A percentile compares a stretch with the other conserved stretches of the same genome.
Conservation (phyloP, 495 filamentous ascomycete genomes). For the Penicillium egyptiacum region DNA sequence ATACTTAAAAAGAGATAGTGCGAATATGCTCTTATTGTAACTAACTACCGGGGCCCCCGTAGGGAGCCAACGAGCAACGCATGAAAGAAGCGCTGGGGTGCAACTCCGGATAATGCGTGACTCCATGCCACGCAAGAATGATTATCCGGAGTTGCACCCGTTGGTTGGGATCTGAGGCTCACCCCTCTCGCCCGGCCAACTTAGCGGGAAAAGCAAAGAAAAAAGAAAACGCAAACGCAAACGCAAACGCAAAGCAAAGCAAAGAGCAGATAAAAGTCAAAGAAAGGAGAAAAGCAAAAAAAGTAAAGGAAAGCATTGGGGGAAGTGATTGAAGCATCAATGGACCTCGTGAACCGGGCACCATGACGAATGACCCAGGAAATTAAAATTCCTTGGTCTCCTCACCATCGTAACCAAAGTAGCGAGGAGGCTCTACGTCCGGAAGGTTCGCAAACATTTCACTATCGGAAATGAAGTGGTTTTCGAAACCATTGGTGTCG, state of each 20-base stretch:
- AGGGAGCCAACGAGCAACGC: conserved; percentile 1
- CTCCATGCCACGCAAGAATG: background rate
- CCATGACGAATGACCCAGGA: background rate
- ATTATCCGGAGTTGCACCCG: conserved; percentile 1
- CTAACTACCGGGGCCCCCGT: background rate
- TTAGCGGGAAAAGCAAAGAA: background rate
- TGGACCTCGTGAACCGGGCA: background rate
- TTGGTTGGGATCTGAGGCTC: background rate
- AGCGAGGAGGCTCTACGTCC: background rate
- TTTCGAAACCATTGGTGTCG: background rate
- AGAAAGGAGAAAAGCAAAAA: background rate
- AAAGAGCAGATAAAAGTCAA: background rate
- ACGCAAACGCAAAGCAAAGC: background rate
- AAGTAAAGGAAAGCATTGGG: background rate
- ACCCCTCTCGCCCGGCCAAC: background rate
- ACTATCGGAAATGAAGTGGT: background rate
- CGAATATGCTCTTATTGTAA: background rate
- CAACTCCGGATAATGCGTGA: background rate
- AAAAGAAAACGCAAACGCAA: background rate
- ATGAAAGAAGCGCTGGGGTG: background rate
- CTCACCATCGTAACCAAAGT: background rate
- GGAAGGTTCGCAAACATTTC: background rate
- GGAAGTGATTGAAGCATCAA: background rate
- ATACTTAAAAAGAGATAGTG: background rate
- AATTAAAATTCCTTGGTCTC: background rate